Evolutionary conservation across 2,329 filamentous ascomycete genomes (phyloP).

Genomic region (Rugonectria rugulosa): DNA sequence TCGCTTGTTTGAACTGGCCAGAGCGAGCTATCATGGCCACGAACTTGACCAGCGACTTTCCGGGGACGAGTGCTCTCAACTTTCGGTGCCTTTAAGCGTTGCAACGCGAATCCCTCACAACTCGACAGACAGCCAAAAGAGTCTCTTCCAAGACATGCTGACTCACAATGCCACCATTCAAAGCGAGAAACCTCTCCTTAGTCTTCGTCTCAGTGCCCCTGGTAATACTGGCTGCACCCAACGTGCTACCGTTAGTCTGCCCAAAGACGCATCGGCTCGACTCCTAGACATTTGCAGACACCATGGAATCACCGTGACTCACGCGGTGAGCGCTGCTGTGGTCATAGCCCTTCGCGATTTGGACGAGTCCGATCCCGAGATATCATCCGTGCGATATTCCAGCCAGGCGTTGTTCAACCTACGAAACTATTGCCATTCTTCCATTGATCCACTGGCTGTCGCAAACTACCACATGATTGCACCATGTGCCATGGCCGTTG

Average conservation of each 20-base stretch:
- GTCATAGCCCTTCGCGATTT: constrained; percentile 3
- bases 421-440: not conserved
- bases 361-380: not conserved
- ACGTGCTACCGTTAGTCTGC: not conserved
- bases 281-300: not conserved
- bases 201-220: not conserved
- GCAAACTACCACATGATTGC: constrained; percentile 13
- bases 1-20: not conserved
- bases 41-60: not conserved
- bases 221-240: not conserved
- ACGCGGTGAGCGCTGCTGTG: constrained; percentile 6
- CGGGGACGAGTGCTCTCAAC: not conserved
- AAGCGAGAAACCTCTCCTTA: not conserved
- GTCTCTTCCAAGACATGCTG: not conserved
- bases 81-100: not conserved
- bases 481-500: not conserved
- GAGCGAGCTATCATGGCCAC: not conserved
- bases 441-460: not conserved
- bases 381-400: not conserved
- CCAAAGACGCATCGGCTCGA: not conserved
- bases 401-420: constrained; percentile 1
- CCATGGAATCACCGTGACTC: not conserved
- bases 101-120: not conserved
- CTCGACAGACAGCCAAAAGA: not conserved
- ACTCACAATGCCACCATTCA: not conserved